Evolutionary conservation across 192 early-diverging fungal genomes (phyloP).

Genomic region (Backusella sp.): DNA sequence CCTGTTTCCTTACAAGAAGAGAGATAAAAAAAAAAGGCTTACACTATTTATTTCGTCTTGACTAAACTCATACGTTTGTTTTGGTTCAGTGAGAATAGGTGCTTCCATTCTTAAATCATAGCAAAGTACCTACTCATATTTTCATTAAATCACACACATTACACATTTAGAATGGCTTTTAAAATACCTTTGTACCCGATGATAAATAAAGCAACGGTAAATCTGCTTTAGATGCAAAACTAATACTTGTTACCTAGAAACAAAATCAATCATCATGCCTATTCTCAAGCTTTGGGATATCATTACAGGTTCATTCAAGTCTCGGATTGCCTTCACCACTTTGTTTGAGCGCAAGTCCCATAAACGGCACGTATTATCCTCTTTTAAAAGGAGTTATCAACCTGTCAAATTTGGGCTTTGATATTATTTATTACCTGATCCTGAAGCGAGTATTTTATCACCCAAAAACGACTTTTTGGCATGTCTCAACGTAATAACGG

Average conservation of each 20-base stretch:
- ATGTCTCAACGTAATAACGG: conserved; percentile 25
- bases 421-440: conserved; percentile 25
- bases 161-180: neutral
- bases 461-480: conserved; percentile 22
- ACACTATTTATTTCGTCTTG: conserved; percentile 53
- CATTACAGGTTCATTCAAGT: conserved; percentile 14
- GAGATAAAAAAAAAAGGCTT: neutral
- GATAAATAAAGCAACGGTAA: conserved; percentile 22
- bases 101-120: conserved; percentile 44
- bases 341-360: conserved; percentile 23
- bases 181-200: conserved; percentile 33
- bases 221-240: conserved; percentile 17
- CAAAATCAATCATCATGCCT: neutral
- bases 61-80: conserved; percentile 38
- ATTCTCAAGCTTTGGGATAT: neutral
- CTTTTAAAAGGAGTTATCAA: neutral
- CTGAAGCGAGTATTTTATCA: conserved; percentile 27
- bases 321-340: conserved; percentile 23
- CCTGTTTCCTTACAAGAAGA: neutral
- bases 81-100: conserved; percentile 32
- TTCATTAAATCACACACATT: neutral
- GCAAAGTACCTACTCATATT: conserved; percentile 19
- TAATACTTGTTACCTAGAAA: conserved; percentile 21
- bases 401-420: neutral
- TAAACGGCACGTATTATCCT: conserved; percentile 33